Evolutionary conservation across 1,139 yeast species (phyloP).

Genomic region (Candida sp.): DNA sequence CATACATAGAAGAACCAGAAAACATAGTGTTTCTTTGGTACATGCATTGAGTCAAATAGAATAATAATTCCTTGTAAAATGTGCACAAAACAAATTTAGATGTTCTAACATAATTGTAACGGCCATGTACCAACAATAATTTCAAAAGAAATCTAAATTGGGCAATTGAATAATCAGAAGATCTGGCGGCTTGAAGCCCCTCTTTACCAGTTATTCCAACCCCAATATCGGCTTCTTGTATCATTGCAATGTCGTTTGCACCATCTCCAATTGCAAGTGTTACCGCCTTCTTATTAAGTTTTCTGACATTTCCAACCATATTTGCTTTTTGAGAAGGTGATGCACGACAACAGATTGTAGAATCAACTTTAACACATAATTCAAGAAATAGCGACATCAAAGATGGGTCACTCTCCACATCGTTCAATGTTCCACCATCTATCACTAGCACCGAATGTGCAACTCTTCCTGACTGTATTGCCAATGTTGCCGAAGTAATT

Average conservation of each 20-base stretch:
- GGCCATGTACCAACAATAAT: conserved; percentile 86
- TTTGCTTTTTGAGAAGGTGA: conserved; percentile 95
- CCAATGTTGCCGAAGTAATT: conserved; percentile 59
- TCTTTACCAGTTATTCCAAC: conserved; percentile 97
- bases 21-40: conserved; percentile 86
- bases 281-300: conserved; percentile 61
- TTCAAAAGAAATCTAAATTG: conserved; percentile 86
- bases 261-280: conserved; percentile 99
- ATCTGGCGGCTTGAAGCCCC: conserved; percentile 94
- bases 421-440: conserved; percentile 81
- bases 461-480: conserved; percentile 62
- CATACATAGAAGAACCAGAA: conserved; percentile 92
- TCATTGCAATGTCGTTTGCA: conserved; percentile 99
- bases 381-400: conserved; percentile 75
- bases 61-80: conserved; percentile 88
- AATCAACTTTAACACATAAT: conserved; percentile 81
- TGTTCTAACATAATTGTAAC: conserved; percentile 91
- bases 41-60: conserved; percentile 83
- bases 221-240: conserved; percentile 97
- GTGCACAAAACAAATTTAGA: conserved; percentile 91
- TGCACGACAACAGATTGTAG: conserved; percentile 94
- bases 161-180: conserved; percentile 94
- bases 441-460: conserved; percentile 95
- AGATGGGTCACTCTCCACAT: conserved; percentile 69
- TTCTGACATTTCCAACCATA: conserved; percentile 78